These are phyloP conservation scores for Leccinum disarticulatum DNA, from an alignment of 768 basidiomycete genomes.

Conservation along the genomic window DNA sequence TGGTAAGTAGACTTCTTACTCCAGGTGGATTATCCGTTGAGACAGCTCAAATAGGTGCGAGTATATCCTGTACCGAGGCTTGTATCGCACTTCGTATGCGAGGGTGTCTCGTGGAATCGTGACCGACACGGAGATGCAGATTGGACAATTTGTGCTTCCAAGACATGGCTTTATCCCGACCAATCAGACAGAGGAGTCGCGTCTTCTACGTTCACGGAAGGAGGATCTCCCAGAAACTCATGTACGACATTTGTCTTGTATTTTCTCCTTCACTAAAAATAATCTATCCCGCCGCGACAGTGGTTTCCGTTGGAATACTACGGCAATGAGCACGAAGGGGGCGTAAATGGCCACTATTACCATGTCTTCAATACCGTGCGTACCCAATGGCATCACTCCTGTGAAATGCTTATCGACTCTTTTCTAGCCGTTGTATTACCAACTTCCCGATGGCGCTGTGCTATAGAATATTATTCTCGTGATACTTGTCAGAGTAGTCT, in stretches of 20 bases:
- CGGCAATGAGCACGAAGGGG: slow-evolving; percentile 50
- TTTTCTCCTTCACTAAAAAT: not conserved
- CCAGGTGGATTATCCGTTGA: not conserved
- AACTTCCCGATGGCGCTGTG: slow-evolving; percentile 44
- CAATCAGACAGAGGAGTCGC: slow-evolving; percentile 59
- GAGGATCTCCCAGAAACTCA: slow-evolving; percentile 64
- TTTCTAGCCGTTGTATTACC: slow-evolving; percentile 52
- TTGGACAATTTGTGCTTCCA: slow-evolving; percentile 82
- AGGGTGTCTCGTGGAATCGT: slow-evolving; percentile 80
- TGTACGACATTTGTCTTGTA: slow-evolving; percentile 39
- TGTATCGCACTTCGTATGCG: slow-evolving; percentile 80
- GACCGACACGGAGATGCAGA: slow-evolving; percentile 88
- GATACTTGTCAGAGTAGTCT: slow-evolving; percentile 11
- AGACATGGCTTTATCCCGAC: slow-evolving; percentile 49
- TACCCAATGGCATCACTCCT: slow-evolving; percentile 1
- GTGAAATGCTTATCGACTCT: not conserved
- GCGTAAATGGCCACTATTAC: slow-evolving; percentile 70
- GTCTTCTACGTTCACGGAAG: slow-evolving; percentile 67
- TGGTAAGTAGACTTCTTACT: slow-evolving; percentile 45
- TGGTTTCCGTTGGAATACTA: slow-evolving; percentile 81
- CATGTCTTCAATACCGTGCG: slow-evolving; percentile 75
- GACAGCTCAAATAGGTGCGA: slow-evolving; percentile 62
- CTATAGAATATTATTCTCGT: slow-evolving; percentile 27
- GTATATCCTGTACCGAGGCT: slow-evolving; percentile 82
- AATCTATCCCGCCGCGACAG: slow-evolving; percentile 34